phyloP scores from a whole-genome alignment of 2,329 filamentous ascomycete species.

The Venturia carpophila region DNA sequence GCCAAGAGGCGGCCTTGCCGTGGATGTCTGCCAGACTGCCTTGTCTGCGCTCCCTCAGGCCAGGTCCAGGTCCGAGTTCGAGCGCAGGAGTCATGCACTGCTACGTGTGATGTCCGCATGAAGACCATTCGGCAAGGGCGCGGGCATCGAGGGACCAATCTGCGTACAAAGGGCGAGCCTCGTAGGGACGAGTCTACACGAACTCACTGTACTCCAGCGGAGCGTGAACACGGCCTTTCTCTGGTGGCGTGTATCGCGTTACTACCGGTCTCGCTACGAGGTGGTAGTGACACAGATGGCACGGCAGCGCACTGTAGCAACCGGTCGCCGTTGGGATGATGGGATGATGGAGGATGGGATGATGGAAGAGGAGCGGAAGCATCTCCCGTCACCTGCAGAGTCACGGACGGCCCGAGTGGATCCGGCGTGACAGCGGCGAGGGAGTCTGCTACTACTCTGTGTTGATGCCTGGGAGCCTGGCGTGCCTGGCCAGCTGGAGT shows the following conservation, averaged over 20 bases:
- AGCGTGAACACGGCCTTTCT: neutral
- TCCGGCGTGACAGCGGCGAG: no score
- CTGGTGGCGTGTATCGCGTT: neutral
- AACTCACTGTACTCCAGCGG: neutral
- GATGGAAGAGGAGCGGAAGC: neutral
- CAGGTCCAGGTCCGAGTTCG: neutral
- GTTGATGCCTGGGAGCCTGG: no score
- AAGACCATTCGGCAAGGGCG: neutral
- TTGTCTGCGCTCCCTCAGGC: no score
- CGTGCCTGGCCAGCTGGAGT: no score
- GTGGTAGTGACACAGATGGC: neutral
- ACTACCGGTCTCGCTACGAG: neutral
- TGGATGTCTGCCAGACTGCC: no score
- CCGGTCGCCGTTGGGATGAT: no score
- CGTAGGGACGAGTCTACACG: neutral
- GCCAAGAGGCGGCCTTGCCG: neutral
- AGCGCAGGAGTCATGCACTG: neutral
- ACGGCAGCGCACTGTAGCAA: no score
- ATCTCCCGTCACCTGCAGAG: neutral
- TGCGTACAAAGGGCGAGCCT: neutral
- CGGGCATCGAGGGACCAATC: neutral
- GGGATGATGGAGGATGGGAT: neutral
- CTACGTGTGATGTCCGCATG: neutral
- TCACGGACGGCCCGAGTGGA: no score
- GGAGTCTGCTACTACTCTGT: no score